phyloP scores from a whole-genome alignment of 164 flowering plant genomes.

The Platanus orientalis region DNA sequence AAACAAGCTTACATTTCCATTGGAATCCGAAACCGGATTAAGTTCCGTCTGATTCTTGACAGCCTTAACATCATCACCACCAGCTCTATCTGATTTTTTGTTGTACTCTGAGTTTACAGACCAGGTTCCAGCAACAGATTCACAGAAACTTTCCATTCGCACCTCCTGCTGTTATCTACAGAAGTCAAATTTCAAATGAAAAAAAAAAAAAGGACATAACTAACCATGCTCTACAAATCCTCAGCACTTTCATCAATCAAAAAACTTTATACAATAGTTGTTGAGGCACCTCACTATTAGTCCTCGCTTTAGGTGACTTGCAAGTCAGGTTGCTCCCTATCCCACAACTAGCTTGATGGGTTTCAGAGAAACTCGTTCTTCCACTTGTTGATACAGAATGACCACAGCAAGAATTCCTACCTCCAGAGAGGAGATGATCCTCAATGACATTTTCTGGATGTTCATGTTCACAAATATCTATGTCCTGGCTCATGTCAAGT shows the following conservation, averaged over 20 bases:
- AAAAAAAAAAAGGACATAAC: no score
- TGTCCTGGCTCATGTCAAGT: constrained; percentile 78
- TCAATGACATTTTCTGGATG: constrained; percentile 21
- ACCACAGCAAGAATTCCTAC: constrained; percentile 23
- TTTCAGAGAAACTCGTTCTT: constrained; percentile 20
- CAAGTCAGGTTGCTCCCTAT: constrained; percentile 18
- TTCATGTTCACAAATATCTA: constrained; percentile 41
- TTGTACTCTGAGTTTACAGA: constrained; percentile 13
- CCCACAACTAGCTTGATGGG: constrained; percentile 21
- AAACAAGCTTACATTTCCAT: constrained; percentile 43
- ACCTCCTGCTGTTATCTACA: constrained; percentile 49
- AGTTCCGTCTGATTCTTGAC: constrained; percentile 11
- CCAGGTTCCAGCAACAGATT: constrained; percentile 19
- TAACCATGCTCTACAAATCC: background rate
- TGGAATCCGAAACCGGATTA: constrained; percentile 20
- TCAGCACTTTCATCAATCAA: background rate
- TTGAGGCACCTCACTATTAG: constrained; percentile 31
- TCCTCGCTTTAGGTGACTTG: constrained; percentile 15
- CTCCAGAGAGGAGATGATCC: constrained; percentile 22
- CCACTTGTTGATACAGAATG: constrained; percentile 34
- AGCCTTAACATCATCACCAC: constrained; percentile 16
- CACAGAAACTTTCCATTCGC: constrained; percentile 18
- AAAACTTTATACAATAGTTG: constrained; percentile 4
- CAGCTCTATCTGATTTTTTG: constrained; percentile 16
- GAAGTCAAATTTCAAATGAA: constrained; percentile 43